phyloP scores from a whole-genome alignment of 306 rosid species.

The Prunus padus region DNA sequence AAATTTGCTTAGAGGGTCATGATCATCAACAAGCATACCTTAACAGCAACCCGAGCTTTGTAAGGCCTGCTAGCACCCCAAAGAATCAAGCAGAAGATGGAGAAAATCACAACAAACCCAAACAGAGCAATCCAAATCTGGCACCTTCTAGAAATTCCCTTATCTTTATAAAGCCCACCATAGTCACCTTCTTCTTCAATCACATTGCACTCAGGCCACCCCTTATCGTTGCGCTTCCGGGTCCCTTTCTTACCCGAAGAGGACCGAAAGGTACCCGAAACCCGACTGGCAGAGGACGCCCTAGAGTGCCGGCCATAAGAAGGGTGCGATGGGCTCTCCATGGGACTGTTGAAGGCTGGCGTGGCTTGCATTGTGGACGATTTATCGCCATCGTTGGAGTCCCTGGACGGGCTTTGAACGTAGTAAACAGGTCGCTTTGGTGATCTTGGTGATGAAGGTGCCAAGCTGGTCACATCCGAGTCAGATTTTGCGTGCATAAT shows the following conservation, averaged over 20 bases:
- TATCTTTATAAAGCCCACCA: conserved; percentile 25
- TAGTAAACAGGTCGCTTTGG: conserved; percentile 65
- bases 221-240: conserved; percentile 45
- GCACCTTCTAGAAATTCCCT: conserved; percentile 48
- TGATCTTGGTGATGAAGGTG: conserved; percentile 59
- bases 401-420: conserved; percentile 75
- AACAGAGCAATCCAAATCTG: conserved; percentile 51
- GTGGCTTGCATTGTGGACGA: conserved; percentile 53
- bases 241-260: conserved; percentile 31
- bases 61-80: conserved; percentile 68
- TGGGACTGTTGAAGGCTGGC: conserved; percentile 56
- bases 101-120: conserved; percentile 51
- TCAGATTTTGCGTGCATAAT: conserved; percentile 72
- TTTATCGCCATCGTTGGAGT: conserved; percentile 82
- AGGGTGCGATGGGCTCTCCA: conserved; percentile 68
- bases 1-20: neutral
- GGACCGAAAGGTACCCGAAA: conserved; percentile 58
- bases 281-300: conserved; percentile 62
- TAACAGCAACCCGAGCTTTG: conserved; percentile 49
- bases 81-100: conserved; percentile 62
- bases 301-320: conserved; percentile 67
- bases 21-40: conserved; percentile 40
- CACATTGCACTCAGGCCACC: conserved; percentile 66
- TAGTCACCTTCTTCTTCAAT: conserved; percentile 69
- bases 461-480: conserved; percentile 70